Evolutionary conservation across 192 early-diverging fungal genomes (phyloP).

Genomic region (Rhizophagus clarus): DNA sequence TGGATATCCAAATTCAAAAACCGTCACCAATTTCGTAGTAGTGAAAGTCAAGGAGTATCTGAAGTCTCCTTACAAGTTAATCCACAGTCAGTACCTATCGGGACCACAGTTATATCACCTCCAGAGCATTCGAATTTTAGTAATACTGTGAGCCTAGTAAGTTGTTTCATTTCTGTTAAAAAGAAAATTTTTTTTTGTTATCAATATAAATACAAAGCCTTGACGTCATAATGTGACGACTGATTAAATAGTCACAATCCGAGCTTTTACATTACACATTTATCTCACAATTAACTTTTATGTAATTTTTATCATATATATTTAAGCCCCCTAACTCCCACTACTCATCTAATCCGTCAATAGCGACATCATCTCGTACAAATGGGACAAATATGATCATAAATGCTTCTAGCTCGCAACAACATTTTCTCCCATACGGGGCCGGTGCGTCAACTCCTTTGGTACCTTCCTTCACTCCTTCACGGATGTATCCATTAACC

Average conservation of each 20-base stretch:
- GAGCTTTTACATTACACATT: not conserved
- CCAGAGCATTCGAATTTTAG: constrained; percentile 16
- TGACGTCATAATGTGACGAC: constrained; percentile 22
- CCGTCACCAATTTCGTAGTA: constrained; percentile 23
- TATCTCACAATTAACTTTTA: not conserved
- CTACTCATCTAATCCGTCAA: not conserved
- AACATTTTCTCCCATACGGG: constrained; percentile 4
- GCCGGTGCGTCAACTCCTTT: not conserved
- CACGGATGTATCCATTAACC: constrained; percentile 8
- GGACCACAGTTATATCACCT: constrained; percentile 24
- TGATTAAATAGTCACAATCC: constrained; percentile 2
- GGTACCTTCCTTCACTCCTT: constrained; percentile 20
- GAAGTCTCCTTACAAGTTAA: constrained; percentile 25
- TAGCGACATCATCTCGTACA: not conserved
- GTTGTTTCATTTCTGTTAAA: not conserved
- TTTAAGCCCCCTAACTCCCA: constrained; percentile 13
- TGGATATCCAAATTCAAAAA: constrained; percentile 33
- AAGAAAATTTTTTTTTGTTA: not conserved
- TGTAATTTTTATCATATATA: not conserved
- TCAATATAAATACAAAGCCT: not conserved
- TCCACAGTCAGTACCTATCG: constrained; percentile 2
- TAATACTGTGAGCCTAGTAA: constrained; percentile 24
- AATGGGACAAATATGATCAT: constrained; percentile 21
- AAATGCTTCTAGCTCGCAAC: constrained; percentile 5
- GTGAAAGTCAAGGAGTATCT: not conserved